phyloP scores from a whole-genome alignment of 768 basidiomycete species.

The Hydnum rufescens region DNA sequence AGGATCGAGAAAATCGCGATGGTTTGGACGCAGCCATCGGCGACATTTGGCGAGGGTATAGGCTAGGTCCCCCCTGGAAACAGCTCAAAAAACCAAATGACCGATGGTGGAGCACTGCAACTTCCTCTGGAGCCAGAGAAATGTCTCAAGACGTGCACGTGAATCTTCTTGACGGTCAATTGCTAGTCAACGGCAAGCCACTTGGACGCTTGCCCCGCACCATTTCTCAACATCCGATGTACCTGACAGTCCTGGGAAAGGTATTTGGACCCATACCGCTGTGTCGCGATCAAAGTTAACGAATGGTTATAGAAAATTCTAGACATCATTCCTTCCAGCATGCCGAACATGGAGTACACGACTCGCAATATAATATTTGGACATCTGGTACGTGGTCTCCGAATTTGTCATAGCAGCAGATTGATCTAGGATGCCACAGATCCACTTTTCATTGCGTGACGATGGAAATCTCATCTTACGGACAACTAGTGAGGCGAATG shows the following conservation, averaged over 20 bases:
- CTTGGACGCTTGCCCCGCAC: background rate
- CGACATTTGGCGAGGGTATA: background rate
- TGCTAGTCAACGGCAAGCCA: conserved; percentile 1
- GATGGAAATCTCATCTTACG: background rate
- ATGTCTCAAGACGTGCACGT: conserved; percentile 1
- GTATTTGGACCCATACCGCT: background rate
- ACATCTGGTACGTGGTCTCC: background rate
- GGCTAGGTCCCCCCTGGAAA: background rate
- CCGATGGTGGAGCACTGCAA: conserved; percentile 4
- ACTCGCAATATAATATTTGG: background rate
- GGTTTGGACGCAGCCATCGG: background rate
- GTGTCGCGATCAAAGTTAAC: background rate
- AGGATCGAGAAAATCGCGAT: background rate
- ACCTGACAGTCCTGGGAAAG: background rate
- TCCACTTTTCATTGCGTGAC: background rate
- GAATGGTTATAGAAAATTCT: background rate
- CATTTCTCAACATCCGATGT: conserved; percentile 2
- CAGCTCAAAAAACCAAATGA: conserved; percentile 1
- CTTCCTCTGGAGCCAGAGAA: background rate
- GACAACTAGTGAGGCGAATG: background rate
- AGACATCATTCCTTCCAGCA: conserved; percentile 1
- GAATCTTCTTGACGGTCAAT: background rate
- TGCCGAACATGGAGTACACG: background rate
- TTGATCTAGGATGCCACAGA: background rate
- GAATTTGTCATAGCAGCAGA: background rate